Percentiles rank a stretch among this genome's conserved stretches.
These are phyloP conservation scores for Immersiporthe knoxdaviesiana DNA, from an alignment of 2,329 filamentous ascomycete species.

Conservation along the genomic window DNA sequence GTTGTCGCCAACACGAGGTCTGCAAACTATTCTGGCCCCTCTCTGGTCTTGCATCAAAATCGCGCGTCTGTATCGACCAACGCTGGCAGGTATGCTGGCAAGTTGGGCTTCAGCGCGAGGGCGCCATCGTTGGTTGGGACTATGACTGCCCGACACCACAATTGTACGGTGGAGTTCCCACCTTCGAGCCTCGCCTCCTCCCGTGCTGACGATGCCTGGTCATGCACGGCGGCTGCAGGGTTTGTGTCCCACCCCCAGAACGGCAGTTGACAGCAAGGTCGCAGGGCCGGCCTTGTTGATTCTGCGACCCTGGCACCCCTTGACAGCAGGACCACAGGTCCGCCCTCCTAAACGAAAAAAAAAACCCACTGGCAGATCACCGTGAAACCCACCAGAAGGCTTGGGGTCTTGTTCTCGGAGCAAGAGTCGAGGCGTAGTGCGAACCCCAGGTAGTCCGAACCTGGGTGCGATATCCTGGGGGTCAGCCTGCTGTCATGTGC, in stretches of 20 bases:
- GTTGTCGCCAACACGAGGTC: not conserved
- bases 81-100: not conserved
- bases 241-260: slow-evolving; percentile 15
- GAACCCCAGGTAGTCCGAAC: not conserved
- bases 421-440: not conserved
- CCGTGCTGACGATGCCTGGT: not conserved
- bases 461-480: not conserved
- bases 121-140: not conserved
- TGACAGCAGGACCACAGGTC: slow-evolving; percentile 8
- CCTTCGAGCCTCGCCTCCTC: slow-evolving; percentile 3
- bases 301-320: slow-evolving; percentile 10
- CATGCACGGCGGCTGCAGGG: slow-evolving; percentile 21
- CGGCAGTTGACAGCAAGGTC: slow-evolving; percentile 27
- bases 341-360: not conserved
- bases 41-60: too few species aligned
- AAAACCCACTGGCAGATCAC: not conserved
- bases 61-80: not conserved
- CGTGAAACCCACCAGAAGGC: not conserved
- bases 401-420: not conserved
- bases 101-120: not conserved
- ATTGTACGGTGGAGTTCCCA: not conserved
- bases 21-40: too few species aligned
- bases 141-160: not conserved
- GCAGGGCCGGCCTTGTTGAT: slow-evolving; percentile 22
- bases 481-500: not conserved